These are phyloP conservation scores for Rhizoclosmatium globosum DNA, from an alignment of 192 early-diverging fungal genomes.

Conservation along the genomic window DNA sequence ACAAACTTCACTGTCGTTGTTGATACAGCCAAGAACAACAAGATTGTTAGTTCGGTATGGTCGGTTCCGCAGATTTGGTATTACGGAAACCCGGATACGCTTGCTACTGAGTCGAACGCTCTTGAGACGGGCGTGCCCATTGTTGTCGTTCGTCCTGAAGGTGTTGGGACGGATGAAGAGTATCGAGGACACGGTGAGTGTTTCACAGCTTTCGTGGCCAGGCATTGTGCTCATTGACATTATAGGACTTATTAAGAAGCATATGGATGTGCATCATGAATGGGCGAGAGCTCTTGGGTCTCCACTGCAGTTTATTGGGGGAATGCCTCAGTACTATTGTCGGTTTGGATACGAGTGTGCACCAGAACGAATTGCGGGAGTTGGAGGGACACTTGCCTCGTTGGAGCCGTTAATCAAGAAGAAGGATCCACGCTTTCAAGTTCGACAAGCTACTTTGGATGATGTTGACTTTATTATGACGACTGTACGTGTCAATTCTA, in stretches of 20 bases:
- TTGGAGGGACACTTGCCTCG: neutral
- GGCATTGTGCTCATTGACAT: neutral
- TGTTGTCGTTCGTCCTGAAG: conserved; percentile 28
- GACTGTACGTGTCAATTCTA: neutral
- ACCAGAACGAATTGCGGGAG: neutral
- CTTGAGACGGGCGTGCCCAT: conserved; percentile 5
- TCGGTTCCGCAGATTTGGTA: conserved; percentile 34
- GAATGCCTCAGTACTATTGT: conserved; percentile 36
- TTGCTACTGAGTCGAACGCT: neutral
- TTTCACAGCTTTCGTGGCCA: neutral
- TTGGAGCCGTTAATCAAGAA: neutral
- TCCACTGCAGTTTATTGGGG: conserved; percentile 36
- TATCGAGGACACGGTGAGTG: conserved; percentile 2
- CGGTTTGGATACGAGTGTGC: conserved; percentile 38
- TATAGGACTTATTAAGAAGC: conserved; percentile 24
- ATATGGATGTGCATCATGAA: conserved; percentile 31
- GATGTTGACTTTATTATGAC: neutral
- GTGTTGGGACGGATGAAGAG: conserved; percentile 32
- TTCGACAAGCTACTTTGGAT: neutral
- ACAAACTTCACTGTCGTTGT: conserved; percentile 34
- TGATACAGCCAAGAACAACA: conserved; percentile 16
- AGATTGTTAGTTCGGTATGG: conserved; percentile 28
- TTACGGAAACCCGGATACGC: conserved; percentile 5
- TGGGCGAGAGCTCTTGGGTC: conserved; percentile 32
- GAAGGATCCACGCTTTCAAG: neutral